Evolutionary conservation across 2,329 filamentous ascomycete genomes (phyloP).

Genomic region (Clonostachys rhizophaga): DNA sequence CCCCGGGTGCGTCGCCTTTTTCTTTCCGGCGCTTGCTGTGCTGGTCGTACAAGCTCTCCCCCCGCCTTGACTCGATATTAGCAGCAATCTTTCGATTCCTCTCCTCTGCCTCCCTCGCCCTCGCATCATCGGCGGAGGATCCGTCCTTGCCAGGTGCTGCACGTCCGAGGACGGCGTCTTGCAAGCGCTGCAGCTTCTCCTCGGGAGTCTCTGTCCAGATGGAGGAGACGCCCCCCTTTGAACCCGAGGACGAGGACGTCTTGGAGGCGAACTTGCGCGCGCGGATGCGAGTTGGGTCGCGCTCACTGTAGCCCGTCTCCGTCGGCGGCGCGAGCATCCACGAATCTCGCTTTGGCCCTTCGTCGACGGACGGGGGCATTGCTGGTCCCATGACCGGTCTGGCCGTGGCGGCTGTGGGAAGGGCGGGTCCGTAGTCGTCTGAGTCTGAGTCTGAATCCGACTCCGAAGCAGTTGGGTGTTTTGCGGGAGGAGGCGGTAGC

Average conservation of each 20-base stretch:
- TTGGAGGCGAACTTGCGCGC: constrained; percentile 78
- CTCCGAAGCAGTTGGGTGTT: constrained; percentile 11
- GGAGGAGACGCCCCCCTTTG: constrained; percentile 34
- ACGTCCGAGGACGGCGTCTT: constrained; percentile 78
- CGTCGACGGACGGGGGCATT: constrained; percentile 20
- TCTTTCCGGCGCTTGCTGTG: constrained; percentile 34
- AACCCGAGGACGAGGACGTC: constrained; percentile 19
- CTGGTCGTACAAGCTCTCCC: constrained; percentile 55
- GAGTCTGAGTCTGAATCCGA: constrained; percentile 35
- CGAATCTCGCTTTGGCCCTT: constrained; percentile 67
- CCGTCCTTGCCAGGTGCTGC: constrained; percentile 21
- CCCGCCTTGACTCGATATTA: constrained; percentile 49
- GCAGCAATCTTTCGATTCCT: constrained; percentile 38
- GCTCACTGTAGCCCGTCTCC: constrained; percentile 50
- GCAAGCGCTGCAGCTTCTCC: constrained; percentile 75
- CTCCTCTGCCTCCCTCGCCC: constrained; percentile 55
- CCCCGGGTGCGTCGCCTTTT: constrained; percentile 33
- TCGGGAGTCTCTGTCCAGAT: constrained; percentile 93
- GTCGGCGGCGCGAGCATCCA: constrained; percentile 76
- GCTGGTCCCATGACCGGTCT: constrained; percentile 36
- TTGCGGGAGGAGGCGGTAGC: constrained; percentile 15
- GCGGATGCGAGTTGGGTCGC: constrained; percentile 78
- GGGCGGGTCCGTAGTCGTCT: constrained; percentile 54
- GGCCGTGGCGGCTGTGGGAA: constrained; percentile 36
- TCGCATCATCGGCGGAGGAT: constrained; percentile 26